Conservation (phyloP, 257 asterid genomes). For the Thymus quinquecostatus region DNA sequence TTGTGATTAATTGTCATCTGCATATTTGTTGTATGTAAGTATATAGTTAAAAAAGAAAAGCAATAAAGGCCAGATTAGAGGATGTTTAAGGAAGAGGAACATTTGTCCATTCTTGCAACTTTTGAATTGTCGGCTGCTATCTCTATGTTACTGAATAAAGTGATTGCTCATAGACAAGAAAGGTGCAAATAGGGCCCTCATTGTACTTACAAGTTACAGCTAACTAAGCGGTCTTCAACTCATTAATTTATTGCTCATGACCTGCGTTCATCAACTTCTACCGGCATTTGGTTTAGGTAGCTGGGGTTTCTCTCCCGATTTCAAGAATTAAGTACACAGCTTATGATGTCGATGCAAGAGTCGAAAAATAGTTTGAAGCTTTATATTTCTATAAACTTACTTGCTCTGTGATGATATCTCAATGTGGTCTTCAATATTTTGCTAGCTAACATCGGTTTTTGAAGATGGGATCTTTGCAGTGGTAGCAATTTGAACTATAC, state of each 20-base stretch:
- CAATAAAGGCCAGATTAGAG: no score
- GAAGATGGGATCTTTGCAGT: not conserved
- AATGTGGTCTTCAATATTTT: conserved; percentile 13
- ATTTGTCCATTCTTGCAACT: not conserved
- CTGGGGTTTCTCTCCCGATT: conserved; percentile 5
- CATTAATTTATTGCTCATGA: conserved; percentile 8
- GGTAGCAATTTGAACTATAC: not conserved
- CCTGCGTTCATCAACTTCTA: conserved; percentile 12
- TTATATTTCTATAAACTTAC: conserved; percentile 7
- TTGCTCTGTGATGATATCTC: not conserved
- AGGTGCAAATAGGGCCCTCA: not conserved
- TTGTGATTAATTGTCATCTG: not conserved
- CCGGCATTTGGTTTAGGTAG: not conserved
- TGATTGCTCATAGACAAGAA: conserved; percentile 1
- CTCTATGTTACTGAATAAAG: not conserved
- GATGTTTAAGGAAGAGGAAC: not conserved
- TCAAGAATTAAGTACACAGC: conserved; percentile 6
- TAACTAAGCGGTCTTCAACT: not conserved
- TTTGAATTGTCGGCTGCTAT: not conserved
- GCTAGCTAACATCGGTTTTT: conserved; percentile 5
- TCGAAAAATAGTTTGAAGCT: conserved; percentile 2
- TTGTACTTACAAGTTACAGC: not conserved
- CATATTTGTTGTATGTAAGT: not conserved
- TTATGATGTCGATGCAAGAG: conserved; percentile 6
- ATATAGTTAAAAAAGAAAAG: no score